Evolutionary conservation across 805 yeast genomes (phyloP).

Genomic region (Candida boleticola): DNA sequence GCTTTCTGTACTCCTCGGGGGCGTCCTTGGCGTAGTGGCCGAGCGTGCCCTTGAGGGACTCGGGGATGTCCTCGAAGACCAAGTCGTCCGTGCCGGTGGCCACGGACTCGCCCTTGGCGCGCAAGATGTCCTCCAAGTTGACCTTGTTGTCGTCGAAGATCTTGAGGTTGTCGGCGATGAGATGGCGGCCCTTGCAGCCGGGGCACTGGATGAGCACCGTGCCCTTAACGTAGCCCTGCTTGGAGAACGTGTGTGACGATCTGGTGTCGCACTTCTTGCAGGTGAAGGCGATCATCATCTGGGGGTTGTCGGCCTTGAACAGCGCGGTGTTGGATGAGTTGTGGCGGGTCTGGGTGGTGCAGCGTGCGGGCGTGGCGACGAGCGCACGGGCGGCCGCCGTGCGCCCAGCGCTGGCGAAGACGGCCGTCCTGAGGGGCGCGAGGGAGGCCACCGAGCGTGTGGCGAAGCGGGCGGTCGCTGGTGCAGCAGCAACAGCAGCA

Average conservation of each 20-base stretch:
- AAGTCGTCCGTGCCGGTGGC: constrained; percentile 64
- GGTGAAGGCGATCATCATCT: constrained; percentile 85
- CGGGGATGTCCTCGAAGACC: constrained; percentile 67
- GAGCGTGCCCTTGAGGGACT: constrained; percentile 44
- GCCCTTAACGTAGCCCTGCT: constrained; percentile 86
- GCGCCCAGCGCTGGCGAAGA: too few relatives aligned
- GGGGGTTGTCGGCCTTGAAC: constrained; percentile 56
- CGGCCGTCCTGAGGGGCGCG: too few relatives aligned
- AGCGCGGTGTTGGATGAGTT: background rate
- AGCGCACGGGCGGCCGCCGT: background rate
- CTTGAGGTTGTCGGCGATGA: constrained; percentile 74
- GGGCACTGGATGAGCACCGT: constrained; percentile 91
- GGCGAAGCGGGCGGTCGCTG: too few relatives aligned
- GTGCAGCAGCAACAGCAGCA: too few relatives aligned
- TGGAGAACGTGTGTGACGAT: constrained; percentile 86
- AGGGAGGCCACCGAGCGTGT: too few relatives aligned
- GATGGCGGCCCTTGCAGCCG: constrained; percentile 80
- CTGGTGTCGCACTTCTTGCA: constrained; percentile 84
- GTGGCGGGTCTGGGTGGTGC: background rate
- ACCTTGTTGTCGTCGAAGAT: constrained; percentile 77
- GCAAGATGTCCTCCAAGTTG: constrained; percentile 76
- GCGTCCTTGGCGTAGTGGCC: constrained; percentile 73
- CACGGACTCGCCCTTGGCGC: constrained; percentile 73
- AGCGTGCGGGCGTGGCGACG: background rate
- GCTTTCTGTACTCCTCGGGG: constrained; percentile 40